These are phyloP conservation scores for Paxillus rubicundulus DNA, from an alignment of 768 basidiomycete genomes.

Conservation along the genomic window DNA sequence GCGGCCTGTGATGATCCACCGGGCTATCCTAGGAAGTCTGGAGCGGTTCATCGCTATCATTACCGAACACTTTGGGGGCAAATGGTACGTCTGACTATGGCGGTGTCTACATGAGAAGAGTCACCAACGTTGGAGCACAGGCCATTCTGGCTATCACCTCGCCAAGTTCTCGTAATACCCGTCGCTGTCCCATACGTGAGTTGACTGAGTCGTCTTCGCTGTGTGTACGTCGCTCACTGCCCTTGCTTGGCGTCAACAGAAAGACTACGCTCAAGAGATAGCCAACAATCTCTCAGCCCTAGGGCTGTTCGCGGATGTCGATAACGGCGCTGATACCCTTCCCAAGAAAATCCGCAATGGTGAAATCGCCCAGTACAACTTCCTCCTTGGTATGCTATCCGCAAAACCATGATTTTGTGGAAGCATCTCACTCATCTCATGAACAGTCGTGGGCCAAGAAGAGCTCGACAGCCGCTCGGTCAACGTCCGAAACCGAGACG, in stretches of 20 bases:
- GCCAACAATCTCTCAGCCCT: slow-evolving; percentile 59
- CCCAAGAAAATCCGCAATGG: slow-evolving; percentile 98
- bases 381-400: slow-evolving; percentile 76
- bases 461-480: slow-evolving; percentile 85
- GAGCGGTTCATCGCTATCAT: slow-evolving; percentile 97
- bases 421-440: not conserved
- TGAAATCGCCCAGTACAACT: slow-evolving; percentile 97
- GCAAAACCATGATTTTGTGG: not conserved
- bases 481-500: slow-evolving; percentile 94
- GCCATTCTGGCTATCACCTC: slow-evolving; percentile 99
- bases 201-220: slow-evolving; percentile 17
- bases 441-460: slow-evolving; percentile 88
- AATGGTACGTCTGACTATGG: slow-evolving; percentile 61
- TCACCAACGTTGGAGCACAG: slow-evolving; percentile 36
- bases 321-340: slow-evolving; percentile 88
- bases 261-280: slow-evolving; percentile 87
- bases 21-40: slow-evolving; percentile 90
- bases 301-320: slow-evolving; percentile 88
- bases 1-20: slow-evolving; percentile 96
- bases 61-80: slow-evolving; percentile 96
- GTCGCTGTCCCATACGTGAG: slow-evolving; percentile 86
- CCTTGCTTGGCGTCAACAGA: slow-evolving; percentile 43
- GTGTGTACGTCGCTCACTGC: not conserved
- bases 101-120: slow-evolving; percentile 1
- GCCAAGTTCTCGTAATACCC: slow-evolving; percentile 92